Percentiles rank a stretch among this genome's conserved stretches.
These are phyloP conservation scores for Aphanomyces cochlioides DNA, from an alignment of 352 stramenopile species.

Conservation along the genomic window DNA sequence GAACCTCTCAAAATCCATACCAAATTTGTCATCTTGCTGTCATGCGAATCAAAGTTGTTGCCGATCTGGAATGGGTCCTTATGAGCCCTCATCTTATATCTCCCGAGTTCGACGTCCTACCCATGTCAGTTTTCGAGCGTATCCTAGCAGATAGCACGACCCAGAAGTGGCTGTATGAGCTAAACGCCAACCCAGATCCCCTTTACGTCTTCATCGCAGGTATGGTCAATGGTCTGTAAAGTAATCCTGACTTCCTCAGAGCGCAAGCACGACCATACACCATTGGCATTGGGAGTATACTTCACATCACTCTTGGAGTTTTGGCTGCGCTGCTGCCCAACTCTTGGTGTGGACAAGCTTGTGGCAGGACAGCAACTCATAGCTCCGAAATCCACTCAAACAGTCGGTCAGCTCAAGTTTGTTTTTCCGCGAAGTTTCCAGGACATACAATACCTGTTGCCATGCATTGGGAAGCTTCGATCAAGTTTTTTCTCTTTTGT, in stretches of 20 bases:
- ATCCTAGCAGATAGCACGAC: conserved; percentile 24
- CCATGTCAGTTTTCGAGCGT: not conserved
- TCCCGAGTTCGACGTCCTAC: conserved; percentile 36
- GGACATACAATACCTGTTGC: conserved; percentile 28
- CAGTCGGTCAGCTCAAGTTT: conserved; percentile 72
- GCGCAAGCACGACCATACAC: conserved; percentile 39
- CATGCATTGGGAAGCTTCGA: conserved; percentile 68
- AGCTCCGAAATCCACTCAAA: conserved; percentile 49
- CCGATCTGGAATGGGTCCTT: conserved; percentile 60
- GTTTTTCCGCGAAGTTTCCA: conserved; percentile 38
- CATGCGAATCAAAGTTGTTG: conserved; percentile 45
- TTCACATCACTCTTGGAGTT: conserved; percentile 67
- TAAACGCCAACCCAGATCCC: conserved; percentile 43
- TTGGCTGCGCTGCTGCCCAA: conserved; percentile 56
- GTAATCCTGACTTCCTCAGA: conserved; percentile 26
- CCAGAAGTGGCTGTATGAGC: conserved; percentile 44
- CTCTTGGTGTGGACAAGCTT: conserved; percentile 44
- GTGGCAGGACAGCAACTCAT: conserved; percentile 59
- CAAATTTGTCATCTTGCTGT: too few relatives aligned
- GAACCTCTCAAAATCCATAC: too few relatives aligned
- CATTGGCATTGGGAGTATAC: conserved; percentile 60
- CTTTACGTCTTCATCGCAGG: conserved; percentile 54
- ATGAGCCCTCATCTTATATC: conserved; percentile 62
- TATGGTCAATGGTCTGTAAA: conserved; percentile 19
- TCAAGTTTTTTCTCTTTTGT: conserved; percentile 66